Evolutionary conservation across 1,284 basidiomycete species (phyloP).

Genomic region (Moesziomyces sp.): DNA sequence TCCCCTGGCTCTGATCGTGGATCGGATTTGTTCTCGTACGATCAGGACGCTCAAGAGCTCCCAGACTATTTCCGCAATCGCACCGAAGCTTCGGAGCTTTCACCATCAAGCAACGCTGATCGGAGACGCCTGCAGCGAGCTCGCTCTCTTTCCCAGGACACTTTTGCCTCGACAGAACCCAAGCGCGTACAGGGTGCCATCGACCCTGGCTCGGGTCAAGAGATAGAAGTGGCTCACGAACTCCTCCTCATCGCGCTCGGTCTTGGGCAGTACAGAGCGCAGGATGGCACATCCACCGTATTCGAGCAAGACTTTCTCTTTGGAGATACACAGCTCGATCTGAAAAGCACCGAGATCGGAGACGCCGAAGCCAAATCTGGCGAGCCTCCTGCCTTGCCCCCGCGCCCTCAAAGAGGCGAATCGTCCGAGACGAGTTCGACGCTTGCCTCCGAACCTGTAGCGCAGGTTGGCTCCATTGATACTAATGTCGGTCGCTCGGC

Average conservation of each 20-base stretch:
- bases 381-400: not conserved
- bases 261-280: conserved; percentile 56
- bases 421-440: not conserved
- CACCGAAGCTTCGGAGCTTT: not conserved
- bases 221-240: conserved; percentile 56
- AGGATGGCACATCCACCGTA: conserved; percentile 53
- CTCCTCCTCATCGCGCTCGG: conserved; percentile 58
- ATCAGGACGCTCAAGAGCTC: conserved; percentile 50
- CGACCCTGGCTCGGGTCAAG: conserved; percentile 32
- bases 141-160: conserved; percentile 19
- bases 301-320: conserved; percentile 60
- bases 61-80: conserved; percentile 28
- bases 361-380: not conserved
- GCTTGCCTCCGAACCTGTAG: not conserved
- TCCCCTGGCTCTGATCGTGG: conserved; percentile 15
- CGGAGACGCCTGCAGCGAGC: conserved; percentile 14
- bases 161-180: conserved; percentile 4
- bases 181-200: conserved; percentile 39
- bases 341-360: conserved; percentile 6
- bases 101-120: conserved; percentile 4
- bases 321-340: conserved; percentile 42
- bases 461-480: not conserved
- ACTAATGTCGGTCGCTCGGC: not conserved
- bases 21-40: conserved; percentile 43
- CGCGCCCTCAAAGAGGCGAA: not conserved